phyloP scores from a whole-genome alignment of 768 basidiomycete genomes.

The Artomyces pyxidatus region DNA sequence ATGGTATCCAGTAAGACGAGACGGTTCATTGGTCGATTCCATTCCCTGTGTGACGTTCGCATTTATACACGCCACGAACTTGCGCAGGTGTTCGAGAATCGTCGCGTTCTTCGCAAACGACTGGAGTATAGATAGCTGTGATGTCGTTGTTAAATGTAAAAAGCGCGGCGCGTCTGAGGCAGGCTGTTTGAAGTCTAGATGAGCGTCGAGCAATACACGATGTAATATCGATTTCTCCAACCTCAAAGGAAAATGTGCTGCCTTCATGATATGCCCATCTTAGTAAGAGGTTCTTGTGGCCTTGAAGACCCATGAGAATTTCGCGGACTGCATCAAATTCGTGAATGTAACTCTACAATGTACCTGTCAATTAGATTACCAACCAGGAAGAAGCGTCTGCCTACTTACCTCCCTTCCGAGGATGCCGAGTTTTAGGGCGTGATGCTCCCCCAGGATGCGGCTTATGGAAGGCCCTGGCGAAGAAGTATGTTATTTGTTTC shows the following conservation, averaged over 20 bases:
- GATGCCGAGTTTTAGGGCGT: too few species aligned
- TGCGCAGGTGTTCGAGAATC: slow-evolving; percentile 51
- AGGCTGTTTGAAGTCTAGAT: slow-evolving; percentile 27
- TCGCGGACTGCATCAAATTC: slow-evolving; percentile 77
- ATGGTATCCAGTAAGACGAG: slow-evolving; percentile 11
- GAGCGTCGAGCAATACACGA: not conserved
- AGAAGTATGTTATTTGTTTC: not conserved
- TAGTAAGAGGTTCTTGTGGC: slow-evolving; percentile 54
- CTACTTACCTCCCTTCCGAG: slow-evolving; percentile 35
- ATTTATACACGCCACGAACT: slow-evolving; percentile 48
- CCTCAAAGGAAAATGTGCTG: slow-evolving; percentile 25
- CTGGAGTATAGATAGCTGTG: slow-evolving; percentile 57
- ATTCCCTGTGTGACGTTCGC: slow-evolving; percentile 27
- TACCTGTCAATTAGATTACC: not conserved
- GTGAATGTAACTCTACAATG: slow-evolving; percentile 52
- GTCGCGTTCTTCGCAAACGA: slow-evolving; percentile 55
- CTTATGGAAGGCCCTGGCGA: slow-evolving; percentile 37
- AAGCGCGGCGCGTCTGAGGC: slow-evolving; percentile 48
- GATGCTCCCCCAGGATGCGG: slow-evolving; percentile 30
- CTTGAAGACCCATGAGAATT: slow-evolving; percentile 68
- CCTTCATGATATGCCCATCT: slow-evolving; percentile 20
- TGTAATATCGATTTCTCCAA: slow-evolving; percentile 17
- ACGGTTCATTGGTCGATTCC: slow-evolving; percentile 16
- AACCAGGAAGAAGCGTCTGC: not conserved
- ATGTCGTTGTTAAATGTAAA: slow-evolving; percentile 55